Base-by-base conservation (phyloP, 2,329 filamentous ascomycete species). In the Phialophora tarda region DNA sequence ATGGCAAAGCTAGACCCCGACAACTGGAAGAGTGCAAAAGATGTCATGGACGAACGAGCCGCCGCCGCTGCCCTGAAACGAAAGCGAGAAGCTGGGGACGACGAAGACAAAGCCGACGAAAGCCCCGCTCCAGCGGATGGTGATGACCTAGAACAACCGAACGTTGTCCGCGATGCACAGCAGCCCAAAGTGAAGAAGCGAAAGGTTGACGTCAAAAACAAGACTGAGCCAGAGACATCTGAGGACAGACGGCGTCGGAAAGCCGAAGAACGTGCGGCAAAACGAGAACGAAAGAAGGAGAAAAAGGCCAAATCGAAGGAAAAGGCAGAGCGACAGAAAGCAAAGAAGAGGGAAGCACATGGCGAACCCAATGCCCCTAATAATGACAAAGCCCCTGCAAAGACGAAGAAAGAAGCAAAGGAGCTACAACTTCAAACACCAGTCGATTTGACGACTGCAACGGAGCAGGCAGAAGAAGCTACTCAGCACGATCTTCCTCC, bases 1-100 rank as follows among this genome's bases (percentile, higher is more conserved):
- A 86, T 89, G 76, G 92, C 91, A 67, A 98, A 97, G 81, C 85
- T 98, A 48, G 92, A 98, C 74, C 93, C 95, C 28, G 92, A 94
- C 71, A 93, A 92, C 75, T 89, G 90, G 71, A 95, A 96, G 82
- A 95, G 88, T 71, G 94, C 93, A 68, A 94, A 96, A 78, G 93
- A 98, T 78, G 88, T 97, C 68, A 90, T 96, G 87, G 92, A 96
- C 72, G 93, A 96, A 76, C 82, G 85, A 62, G 86, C 85, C 51
- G 82, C 82, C 72, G 92, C 91, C 63, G 92, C 91, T 64, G 86
- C 85, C 61, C 81, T 81, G 74, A 96, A 96, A 82, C 87, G 92
- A 66, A 96, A 96, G 81, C 83, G 90, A 30, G 86, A 88, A 62
- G 87, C 90, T 70, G 80, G 88, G 64, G 83, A 85, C 63, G 77